phyloP scores from a whole-genome alignment of 768 basidiomycete genomes.

The Pholiota molesta region DNA sequence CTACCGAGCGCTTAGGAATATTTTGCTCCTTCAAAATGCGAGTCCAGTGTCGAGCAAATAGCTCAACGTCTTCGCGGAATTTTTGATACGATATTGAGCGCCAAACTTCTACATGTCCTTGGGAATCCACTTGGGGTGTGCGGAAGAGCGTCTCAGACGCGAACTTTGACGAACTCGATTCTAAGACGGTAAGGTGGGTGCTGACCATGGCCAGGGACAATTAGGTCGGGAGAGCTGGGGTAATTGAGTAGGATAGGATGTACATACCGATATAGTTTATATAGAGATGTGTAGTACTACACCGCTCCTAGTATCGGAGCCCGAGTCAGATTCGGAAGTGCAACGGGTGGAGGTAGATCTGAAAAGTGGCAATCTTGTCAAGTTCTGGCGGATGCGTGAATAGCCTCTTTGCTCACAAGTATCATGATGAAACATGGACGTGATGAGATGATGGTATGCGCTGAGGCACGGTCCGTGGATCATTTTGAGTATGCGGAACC shows the following conservation, averaged over 20 bases:
- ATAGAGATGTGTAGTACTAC: conserved; percentile 20
- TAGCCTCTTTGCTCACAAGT: conserved; percentile 33
- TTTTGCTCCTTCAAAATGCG: conserved; percentile 45
- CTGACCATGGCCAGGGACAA: conserved; percentile 35
- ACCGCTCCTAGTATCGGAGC: conserved; percentile 27
- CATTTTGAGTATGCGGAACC: conserved; percentile 35
- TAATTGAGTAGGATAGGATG: conserved; percentile 18
- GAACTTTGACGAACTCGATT: conserved; percentile 52
- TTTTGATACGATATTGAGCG: conserved; percentile 61
- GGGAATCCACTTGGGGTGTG: conserved; percentile 50
- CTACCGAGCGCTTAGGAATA: conserved; percentile 57
- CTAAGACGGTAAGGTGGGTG: conserved; percentile 68
- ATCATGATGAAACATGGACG: conserved; percentile 36
- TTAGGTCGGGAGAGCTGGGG: conserved; percentile 20
- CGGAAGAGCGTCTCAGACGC: conserved; percentile 61
- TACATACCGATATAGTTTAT: conserved; percentile 17
- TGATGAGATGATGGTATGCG: conserved; percentile 28
- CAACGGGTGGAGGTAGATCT: conserved; percentile 33
- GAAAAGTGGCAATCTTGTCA: conserved; percentile 32
- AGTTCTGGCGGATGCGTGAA: conserved; percentile 30
- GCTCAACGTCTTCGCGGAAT: conserved; percentile 68
- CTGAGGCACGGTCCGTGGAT: conserved; percentile 38
- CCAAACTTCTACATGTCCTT: conserved; percentile 55
- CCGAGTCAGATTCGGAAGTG: conserved; percentile 38
- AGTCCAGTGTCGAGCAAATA: conserved; percentile 67